phyloP scores from a whole-genome alignment of 768 basidiomycete species.

The Jaapia argillacea region DNA sequence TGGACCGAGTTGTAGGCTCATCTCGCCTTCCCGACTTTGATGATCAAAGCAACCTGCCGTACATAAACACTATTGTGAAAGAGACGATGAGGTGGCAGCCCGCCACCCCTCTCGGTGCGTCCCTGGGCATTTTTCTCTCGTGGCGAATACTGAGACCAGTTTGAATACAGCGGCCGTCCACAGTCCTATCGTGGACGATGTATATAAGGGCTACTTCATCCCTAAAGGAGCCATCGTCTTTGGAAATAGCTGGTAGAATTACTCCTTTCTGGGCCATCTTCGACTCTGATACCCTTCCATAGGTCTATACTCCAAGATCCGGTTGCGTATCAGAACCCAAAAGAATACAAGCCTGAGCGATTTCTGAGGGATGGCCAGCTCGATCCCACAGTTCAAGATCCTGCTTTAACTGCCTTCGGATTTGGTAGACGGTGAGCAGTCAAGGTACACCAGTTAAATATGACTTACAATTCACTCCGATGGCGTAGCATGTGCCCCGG shows the following conservation, averaged over 20 bases:
- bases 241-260: conserved; percentile 10
- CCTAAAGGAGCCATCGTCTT: conserved; percentile 11
- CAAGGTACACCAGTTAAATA: no score
- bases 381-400: neutral
- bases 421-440: neutral
- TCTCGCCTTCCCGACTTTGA: conserved; percentile 5
- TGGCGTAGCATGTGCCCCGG: neutral
- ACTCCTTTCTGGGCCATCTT: neutral
- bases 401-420: neutral
- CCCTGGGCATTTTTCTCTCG: neutral
- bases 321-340: neutral
- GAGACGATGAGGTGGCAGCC: conserved; percentile 19
- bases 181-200: conserved; percentile 15
- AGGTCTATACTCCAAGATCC: neutral
- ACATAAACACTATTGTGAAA: conserved; percentile 17
- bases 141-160: neutral
- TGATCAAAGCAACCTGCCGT: conserved; percentile 17
- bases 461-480: no score
- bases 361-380: neutral
- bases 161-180: conserved; percentile 8
- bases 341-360: neutral
- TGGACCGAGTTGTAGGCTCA: conserved; percentile 17
- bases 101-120: conserved; percentile 15
- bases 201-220: conserved; percentile 9
- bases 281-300: neutral